Conservation (phyloP, 345 rosid species). For the Aethionema arabicum region DNA sequence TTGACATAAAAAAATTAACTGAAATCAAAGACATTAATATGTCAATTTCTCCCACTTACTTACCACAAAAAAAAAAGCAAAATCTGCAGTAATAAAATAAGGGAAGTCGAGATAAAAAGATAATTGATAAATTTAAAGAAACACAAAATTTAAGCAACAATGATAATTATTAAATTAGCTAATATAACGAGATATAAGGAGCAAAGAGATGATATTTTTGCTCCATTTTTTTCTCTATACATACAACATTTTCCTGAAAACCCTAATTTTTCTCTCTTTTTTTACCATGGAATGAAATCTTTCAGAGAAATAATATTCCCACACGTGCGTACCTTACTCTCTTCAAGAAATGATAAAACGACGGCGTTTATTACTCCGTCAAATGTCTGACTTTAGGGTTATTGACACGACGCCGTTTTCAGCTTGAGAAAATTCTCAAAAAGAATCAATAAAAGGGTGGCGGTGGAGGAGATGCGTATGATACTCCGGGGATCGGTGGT, state of each 20-base stretch:
- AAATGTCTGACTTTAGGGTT: not conserved
- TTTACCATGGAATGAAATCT: not conserved
- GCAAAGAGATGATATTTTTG: constrained; percentile 26
- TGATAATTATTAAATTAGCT: constrained; percentile 19
- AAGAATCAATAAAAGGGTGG: constrained; percentile 93
- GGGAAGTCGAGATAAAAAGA: constrained; percentile 8
- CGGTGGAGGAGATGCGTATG: constrained; percentile 97
- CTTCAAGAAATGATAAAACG: constrained; percentile 19
- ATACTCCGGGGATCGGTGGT: constrained; percentile 73
- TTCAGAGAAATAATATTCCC: not conserved
- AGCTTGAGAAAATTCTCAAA: constrained; percentile 30
- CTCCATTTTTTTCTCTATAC: constrained; percentile 26
- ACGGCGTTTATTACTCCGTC: constrained; percentile 6
- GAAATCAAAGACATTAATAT: no score
- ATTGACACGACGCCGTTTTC: constrained; percentile 28
- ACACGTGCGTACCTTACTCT: not conserved
- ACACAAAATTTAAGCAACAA: constrained; percentile 9
- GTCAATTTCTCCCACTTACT: no score
- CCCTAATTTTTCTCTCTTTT: constrained; percentile 8
- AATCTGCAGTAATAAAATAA: not conserved
- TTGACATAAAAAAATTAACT: no score
- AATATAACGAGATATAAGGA: constrained; percentile 19
- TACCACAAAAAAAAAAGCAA: not conserved
- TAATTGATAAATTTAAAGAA: not conserved
- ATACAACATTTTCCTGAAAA: constrained; percentile 11